Conservation (phyloP, 2,329 filamentous ascomycete species). For the Plectosphaerella cucumerina region DNA sequence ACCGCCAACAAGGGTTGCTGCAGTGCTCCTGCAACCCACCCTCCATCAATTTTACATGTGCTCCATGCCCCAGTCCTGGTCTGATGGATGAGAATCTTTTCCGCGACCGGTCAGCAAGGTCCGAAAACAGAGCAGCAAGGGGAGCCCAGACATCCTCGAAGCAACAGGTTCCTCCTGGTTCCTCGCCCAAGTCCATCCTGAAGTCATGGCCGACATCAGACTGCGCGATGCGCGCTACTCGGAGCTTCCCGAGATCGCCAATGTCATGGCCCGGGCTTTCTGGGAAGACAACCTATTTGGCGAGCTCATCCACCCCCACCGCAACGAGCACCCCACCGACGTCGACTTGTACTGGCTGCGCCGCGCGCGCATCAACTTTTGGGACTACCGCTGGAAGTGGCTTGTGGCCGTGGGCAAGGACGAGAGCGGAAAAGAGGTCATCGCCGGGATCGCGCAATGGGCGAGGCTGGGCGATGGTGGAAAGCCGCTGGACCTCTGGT, state of each 20-base stretch:
- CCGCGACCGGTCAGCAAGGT: too few species aligned
- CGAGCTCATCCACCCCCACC: constrained; percentile 27
- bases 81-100: too few species aligned
- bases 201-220: constrained; percentile 2
- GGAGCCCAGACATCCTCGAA: not conserved
- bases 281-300: constrained; percentile 28
- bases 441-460: constrained; percentile 20
- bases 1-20: too few species aligned
- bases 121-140: too few species aligned
- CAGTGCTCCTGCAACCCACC: too few species aligned
- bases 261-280: constrained; percentile 25
- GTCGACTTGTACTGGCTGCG: constrained; percentile 24
- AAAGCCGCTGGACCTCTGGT: constrained; percentile 10
- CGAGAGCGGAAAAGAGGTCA: constrained; percentile 9
- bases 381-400: constrained; percentile 20
- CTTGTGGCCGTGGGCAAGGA: constrained; percentile 19
- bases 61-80: too few species aligned
- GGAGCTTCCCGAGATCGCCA: constrained; percentile 22
- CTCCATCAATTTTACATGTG: too few species aligned
- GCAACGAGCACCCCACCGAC: constrained; percentile 23
- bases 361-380: constrained; percentile 19
- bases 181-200: not conserved
- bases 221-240: constrained; percentile 13
- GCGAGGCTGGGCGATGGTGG: constrained; percentile 14
- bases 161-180: not conserved